Evolutionary conservation across 1,284 basidiomycete genomes (phyloP), one percentile per base, ranked within the genome.

Genomic region (Fomitopsis palustris): DNA sequence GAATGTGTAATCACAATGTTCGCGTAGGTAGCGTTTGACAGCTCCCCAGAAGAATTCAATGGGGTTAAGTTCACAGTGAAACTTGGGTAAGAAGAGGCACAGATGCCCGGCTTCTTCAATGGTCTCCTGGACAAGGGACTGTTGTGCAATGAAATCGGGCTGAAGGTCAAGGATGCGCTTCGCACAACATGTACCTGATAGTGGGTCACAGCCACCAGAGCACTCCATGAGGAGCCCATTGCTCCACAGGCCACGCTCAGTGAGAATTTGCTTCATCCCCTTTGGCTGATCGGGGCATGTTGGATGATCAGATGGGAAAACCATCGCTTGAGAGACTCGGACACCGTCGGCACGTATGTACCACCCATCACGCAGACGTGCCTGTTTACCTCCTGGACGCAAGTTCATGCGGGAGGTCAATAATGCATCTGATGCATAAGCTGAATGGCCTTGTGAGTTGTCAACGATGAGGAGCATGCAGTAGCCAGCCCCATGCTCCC

Each of bases 381-480:
- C 68, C 54, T 78, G 76, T 54, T 75, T 55, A 1, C 53, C 53
- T 3, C 53, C 53, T 16, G 38, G 23, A 6, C 27, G 14, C 4
- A 55, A 10, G 14, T 55, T 55, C 53, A 55, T 55, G 3, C 53
- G 6, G 16, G 53, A 55, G 1, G 25, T 19, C 7, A 55, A 25
- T 1, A 55, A 27, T 17, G 53, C 53, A 55, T 55, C 53, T n/a
- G 2, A 38, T 39, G 53, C 39, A 42, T 55, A 42, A 21, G 52
- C 33, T 2, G 33, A 53, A 19, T 53, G 52, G 3, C 47, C 77
- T 54, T 78, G 74, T 4, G 73, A 78, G 59, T 78, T 73, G 54
- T 78, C 71, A n/a, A 78, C 69, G 35, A 77, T 59, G 35, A 79
- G 60, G 0, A 77, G 59, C 2, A 70, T 72, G 56, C 75, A 70